Base-by-base conservation (phyloP, 2,329 filamentous ascomycete species). In the Fusarium nelsonii region DNA sequence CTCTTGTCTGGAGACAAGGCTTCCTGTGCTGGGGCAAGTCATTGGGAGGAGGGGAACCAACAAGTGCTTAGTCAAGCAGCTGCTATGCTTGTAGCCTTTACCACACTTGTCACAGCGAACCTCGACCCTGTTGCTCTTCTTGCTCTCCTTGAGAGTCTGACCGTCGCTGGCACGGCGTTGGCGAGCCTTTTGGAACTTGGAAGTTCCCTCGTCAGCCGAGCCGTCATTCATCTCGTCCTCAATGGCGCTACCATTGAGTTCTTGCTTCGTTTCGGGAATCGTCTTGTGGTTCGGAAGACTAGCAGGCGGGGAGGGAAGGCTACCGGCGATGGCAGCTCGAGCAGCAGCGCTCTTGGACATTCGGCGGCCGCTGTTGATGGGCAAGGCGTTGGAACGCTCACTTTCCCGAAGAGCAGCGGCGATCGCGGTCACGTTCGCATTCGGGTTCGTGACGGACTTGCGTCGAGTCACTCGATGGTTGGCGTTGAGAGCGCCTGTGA, bases 81-180 rank as follows among this genome's bases (percentile, higher is more conserved):
- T 98, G 90, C 94, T 97, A 88, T 99, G 96, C 90, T 99, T 99
- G 89, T 99, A 99, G 83, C 94, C 94, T 88, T 99, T 99, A 82
- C 95, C 95, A 85, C 96, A 99, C 83, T 94, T 95, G 79, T 97
- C 93, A 85, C 96, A 99, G 82, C 92, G 93, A 79, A 99, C 89
- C 81, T 98, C 95, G 77, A 90, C 89, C 77, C 90, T 88, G 83
- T 89, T 92, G 81, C 88, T 87, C 83, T 93, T 94, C 84, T 94
- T 94, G 75, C 95, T 92, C 73, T 91, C 90, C 81, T 96, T 97
- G 75, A 95, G 85, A 74, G 92, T 90, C 73, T 95, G 92, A 67
- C 94, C 94, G 79, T 98, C 95, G 79, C 94, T 97, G 64, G 94
- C 91, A 79, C 84, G 88, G 75, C 84, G 82, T 66, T 84, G 80